Evolutionary conservation across 2,329 filamentous ascomycete genomes (phyloP).

Genomic region (Pestalotiopsis sp.): DNA sequence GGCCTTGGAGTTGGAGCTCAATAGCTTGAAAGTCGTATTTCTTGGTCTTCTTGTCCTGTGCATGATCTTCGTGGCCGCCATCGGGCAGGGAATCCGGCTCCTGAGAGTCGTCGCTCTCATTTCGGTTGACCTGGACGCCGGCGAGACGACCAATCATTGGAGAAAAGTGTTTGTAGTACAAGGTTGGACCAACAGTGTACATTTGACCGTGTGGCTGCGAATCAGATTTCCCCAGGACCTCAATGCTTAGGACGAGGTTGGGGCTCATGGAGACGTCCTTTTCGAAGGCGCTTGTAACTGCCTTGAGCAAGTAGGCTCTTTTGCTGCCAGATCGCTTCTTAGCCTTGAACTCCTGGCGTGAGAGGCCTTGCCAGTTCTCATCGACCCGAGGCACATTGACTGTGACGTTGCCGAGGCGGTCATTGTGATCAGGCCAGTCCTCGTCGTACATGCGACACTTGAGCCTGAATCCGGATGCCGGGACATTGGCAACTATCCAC

Average conservation of each 20-base stretch:
- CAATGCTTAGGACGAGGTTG: constrained; percentile 70
- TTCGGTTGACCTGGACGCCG: constrained; percentile 68
- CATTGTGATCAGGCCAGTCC: constrained; percentile 82
- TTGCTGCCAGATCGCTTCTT: constrained; percentile 88
- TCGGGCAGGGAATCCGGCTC: constrained; percentile 24
- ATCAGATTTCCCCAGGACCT: constrained; percentile 77
- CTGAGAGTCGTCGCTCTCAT: constrained; percentile 52
- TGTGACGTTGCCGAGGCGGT: constrained; percentile 85
- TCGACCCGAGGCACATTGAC: constrained; percentile 63
- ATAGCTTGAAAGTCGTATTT: constrained; percentile 95
- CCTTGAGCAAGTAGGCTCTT: constrained; percentile 77
- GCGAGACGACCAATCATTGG: constrained; percentile 84
- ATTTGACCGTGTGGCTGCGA: constrained; percentile 65
- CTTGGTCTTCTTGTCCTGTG: constrained; percentile 58
- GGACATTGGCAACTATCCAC: constrained; percentile 89
- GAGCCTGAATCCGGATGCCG: constrained; percentile 76
- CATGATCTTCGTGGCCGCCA: constrained; percentile 19
- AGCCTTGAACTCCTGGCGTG: constrained; percentile 65
- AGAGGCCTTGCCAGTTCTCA: constrained; percentile 70
- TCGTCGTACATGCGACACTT: constrained; percentile 91
- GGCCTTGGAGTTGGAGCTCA: constrained; percentile 84
- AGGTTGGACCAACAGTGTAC: constrained; percentile 78
- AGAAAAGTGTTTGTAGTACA: constrained; percentile 82
- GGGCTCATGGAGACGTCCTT: constrained; percentile 69
- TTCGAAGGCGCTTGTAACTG: constrained; percentile 64